Percentiles rank a stretch among this genome's conserved stretches.
phyloP scores from a whole-genome alignment of 1,284 basidiomycete species.

The Cryptococcus sp. region DNA sequence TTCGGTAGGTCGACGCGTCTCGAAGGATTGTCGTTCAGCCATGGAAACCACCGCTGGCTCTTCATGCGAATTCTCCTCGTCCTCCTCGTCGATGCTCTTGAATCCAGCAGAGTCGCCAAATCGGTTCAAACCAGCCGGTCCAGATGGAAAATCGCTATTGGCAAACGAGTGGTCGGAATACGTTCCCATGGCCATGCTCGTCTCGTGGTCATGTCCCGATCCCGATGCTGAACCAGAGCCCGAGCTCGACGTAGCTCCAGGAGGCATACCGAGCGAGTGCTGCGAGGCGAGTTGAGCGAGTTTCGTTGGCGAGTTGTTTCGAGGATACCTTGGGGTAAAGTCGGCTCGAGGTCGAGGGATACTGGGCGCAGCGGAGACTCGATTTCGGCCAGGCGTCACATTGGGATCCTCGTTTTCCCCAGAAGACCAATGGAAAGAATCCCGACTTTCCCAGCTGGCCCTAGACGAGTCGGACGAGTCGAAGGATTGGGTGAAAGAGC shows the following conservation, averaged over 20 bases:
- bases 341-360: constrained; percentile 41
- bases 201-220: constrained; percentile 1
- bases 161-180: constrained; percentile 15
- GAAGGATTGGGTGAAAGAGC: constrained; percentile 39
- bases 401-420: constrained; percentile 30
- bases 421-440: constrained; percentile 45
- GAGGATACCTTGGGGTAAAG: constrained; percentile 44
- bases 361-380: constrained; percentile 27
- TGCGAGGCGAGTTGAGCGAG: constrained; percentile 29
- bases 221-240: constrained; percentile 3
- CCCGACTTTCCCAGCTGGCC: constrained; percentile 43
- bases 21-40: constrained; percentile 37
- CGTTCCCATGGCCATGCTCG: constrained; percentile 9
- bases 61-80: constrained; percentile 33
- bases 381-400: constrained; percentile 14
- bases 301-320: constrained; percentile 31
- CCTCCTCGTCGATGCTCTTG: constrained; percentile 36
- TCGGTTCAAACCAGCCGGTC: constrained; percentile 26
- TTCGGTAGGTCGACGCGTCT: constrained; percentile 29
- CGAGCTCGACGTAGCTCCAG: constrained; percentile 30
- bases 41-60: constrained; percentile 35
- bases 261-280: constrained; percentile 23
- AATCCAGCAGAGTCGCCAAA: constrained; percentile 33
- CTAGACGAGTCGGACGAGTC: constrained; percentile 24
- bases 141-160: constrained; percentile 4